Evolutionary conservation across 352 stramenopile species (phyloP).

Genomic region (Pythium guiyangense): DNA sequence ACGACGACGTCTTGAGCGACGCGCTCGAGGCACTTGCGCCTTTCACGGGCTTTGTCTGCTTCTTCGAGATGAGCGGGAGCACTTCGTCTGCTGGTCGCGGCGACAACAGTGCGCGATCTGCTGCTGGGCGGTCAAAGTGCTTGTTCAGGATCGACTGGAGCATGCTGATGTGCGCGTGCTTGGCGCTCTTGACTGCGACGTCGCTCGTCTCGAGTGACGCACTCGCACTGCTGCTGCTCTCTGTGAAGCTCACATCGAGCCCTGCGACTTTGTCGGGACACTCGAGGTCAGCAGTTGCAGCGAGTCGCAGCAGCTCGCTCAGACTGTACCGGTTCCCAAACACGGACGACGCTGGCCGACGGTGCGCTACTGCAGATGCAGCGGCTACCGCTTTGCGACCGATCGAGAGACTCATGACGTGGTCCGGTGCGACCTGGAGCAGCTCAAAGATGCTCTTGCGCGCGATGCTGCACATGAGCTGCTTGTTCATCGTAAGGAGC

Average conservation of each 20-base stretch:
- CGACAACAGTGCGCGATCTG: conserved; percentile 9
- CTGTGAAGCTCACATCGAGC: conserved; percentile 17
- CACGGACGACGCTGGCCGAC: conserved; percentile 12
- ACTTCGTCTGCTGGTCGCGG: conserved; percentile 17
- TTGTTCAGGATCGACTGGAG: conserved; percentile 49
- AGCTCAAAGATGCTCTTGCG: conserved; percentile 62
- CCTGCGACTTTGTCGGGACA: conserved; percentile 35
- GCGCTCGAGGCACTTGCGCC: conserved; percentile 9
- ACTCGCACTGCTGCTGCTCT: background rate
- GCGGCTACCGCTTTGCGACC: conserved; percentile 6
- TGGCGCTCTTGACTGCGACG: background rate
- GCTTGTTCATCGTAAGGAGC: conserved; percentile 34
- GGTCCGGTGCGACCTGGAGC: conserved; percentile 47
- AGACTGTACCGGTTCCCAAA: conserved; percentile 41
- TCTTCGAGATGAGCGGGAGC: conserved; percentile 23
- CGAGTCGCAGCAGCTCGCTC: conserved; percentile 48
- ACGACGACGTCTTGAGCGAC: conserved; percentile 13
- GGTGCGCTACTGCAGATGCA: background rate
- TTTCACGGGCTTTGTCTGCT: conserved; percentile 30
- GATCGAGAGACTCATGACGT: conserved; percentile 53
- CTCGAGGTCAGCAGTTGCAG: conserved; percentile 45
- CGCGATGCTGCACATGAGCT: conserved; percentile 53
- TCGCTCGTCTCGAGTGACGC: background rate
- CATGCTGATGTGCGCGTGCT: conserved; percentile 24
- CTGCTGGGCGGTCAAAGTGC: conserved; percentile 35